Percentiles rank a stretch among this genome's conserved stretches.
phyloP scores from a whole-genome alignment of 257 asterid species.

The Phtheirospermum japonicum region DNA sequence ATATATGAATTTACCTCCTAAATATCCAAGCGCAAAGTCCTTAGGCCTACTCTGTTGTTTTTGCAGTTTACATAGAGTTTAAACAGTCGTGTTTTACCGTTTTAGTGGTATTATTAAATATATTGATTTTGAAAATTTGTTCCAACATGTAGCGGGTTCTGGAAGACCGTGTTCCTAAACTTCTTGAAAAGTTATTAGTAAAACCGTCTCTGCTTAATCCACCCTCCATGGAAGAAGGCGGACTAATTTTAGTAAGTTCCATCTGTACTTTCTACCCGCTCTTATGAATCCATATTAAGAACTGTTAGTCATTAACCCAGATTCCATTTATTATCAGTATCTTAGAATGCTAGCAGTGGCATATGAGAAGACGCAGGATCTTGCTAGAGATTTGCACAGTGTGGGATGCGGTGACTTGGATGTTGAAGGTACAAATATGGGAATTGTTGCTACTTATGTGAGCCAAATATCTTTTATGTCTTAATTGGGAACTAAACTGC shows the following conservation, averaged over 20 bases:
- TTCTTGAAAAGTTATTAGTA: constrained; percentile 82
- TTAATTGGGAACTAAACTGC: constrained; percentile 19
- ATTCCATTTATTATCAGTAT: constrained; percentile 50
- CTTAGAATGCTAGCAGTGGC: constrained; percentile 95
- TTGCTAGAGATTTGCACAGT: constrained; percentile 75
- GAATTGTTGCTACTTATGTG: constrained; percentile 11
- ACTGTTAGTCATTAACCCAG: constrained; percentile 25
- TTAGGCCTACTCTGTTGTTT: background rate
- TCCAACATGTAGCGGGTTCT: constrained; percentile 72
- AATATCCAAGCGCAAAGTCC: constrained; percentile 1
- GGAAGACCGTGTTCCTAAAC: constrained; percentile 93
- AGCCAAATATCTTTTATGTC: constrained; percentile 6
- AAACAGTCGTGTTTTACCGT: background rate
- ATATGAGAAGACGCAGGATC: constrained; percentile 92
- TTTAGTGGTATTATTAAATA: constrained; percentile 2
- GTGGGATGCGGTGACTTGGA: constrained; percentile 99
- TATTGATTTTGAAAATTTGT: constrained; percentile 12
- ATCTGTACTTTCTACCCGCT: constrained; percentile 18
- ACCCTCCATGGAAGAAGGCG: constrained; percentile 97
- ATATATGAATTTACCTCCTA: constrained; percentile 2
- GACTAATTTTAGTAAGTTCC: constrained; percentile 76
- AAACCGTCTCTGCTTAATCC: constrained; percentile 86
- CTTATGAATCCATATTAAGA: constrained; percentile 18
- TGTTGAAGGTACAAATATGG: constrained; percentile 65
- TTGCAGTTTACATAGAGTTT: constrained; percentile 15